A percentile compares a stretch with the other conserved stretches of the same genome.
phyloP scores from a whole-genome alignment of 257 asterid species.

The Cruciata laevipes region DNA sequence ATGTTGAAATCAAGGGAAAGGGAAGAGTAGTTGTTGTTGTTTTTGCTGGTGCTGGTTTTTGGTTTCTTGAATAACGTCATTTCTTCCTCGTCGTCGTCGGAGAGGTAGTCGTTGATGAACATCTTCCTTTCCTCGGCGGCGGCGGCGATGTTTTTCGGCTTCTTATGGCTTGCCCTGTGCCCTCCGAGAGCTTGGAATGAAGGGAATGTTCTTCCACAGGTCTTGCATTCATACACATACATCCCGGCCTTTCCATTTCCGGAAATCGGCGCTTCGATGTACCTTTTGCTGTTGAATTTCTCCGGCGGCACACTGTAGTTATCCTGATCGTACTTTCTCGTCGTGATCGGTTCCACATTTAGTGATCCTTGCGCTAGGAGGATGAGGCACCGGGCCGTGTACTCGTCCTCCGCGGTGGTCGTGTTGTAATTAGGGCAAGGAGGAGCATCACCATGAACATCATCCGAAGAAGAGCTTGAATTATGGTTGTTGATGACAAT shows the following conservation, averaged over 20 bases:
- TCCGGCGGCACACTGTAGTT: slow-evolving; percentile 8
- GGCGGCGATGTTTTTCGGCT: slow-evolving; percentile 25
- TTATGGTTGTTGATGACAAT: not conserved
- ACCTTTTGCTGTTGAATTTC: slow-evolving; percentile 38
- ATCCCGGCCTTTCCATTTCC: slow-evolving; percentile 31
- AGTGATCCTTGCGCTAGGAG: slow-evolving; percentile 57
- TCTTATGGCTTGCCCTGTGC: slow-evolving; percentile 69
- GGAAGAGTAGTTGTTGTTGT: slow-evolving; percentile 13
- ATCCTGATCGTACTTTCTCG: slow-evolving; percentile 5
- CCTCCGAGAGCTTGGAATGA: slow-evolving; percentile 97
- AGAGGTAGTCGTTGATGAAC: slow-evolving; percentile 8
- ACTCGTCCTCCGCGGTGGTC: slow-evolving; percentile 53
- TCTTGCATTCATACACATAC: slow-evolving; percentile 66
- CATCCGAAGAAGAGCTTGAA: slow-evolving; percentile 13
- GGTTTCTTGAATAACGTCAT: slow-evolving; percentile 3
- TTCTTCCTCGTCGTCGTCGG: slow-evolving; percentile 29
- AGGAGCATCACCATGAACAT: not conserved
- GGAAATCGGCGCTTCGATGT: slow-evolving; percentile 20
- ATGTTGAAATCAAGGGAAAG: slow-evolving; percentile 20
- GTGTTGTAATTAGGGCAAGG: not conserved
- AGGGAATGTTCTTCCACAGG: slow-evolving; percentile 57
- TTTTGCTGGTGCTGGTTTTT: slow-evolving; percentile 13
- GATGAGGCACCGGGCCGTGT: slow-evolving; percentile 76
- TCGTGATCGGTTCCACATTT: slow-evolving; percentile 11
- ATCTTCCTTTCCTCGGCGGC: slow-evolving; percentile 19